A percentile compares a stretch with the other conserved stretches of the same genome.
Conservation (phyloP, 768 basidiomycete species). For the Lactarius sp. region DNA sequence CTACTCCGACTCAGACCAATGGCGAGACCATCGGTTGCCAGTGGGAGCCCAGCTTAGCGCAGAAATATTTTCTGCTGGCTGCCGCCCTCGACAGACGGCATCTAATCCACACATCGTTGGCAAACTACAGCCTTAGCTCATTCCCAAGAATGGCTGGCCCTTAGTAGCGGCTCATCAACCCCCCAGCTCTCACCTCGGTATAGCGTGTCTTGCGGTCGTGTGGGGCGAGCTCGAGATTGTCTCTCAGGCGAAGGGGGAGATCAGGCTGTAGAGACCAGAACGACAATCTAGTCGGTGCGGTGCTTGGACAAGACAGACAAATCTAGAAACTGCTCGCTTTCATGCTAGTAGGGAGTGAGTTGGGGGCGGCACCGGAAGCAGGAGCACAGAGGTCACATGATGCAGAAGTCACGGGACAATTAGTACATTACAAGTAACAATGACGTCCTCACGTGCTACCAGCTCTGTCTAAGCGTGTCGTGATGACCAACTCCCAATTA, state of each 20-base stretch:
- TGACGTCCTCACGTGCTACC: too few relatives aligned
- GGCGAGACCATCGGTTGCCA: too few relatives aligned
- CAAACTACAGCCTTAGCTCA: neutral
- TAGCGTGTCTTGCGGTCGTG: neutral
- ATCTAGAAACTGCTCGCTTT: too few relatives aligned
- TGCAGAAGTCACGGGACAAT: too few relatives aligned
- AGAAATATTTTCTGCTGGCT: neutral
- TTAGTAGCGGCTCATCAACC: neutral
- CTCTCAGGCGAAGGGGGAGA: conserved; percentile 11
- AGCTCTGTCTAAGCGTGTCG: too few relatives aligned
- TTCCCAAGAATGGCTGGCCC: neutral
- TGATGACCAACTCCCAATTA: too few relatives aligned
- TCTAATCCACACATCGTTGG: neutral
- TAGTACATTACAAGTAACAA: too few relatives aligned
- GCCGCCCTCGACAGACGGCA: neutral
- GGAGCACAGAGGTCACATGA: too few relatives aligned
- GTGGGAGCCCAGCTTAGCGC: neutral
- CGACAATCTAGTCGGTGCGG: neutral
- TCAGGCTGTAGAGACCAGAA: neutral
- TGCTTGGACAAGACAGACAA: too few relatives aligned
- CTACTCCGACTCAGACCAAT: too few relatives aligned
- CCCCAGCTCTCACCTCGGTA: neutral
- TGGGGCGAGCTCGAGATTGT: neutral
- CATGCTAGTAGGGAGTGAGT: too few relatives aligned
- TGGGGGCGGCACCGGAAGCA: too few relatives aligned